Base-by-base conservation (phyloP, 139 green algal genomes). In the Parachlorella kessleri region DNA sequence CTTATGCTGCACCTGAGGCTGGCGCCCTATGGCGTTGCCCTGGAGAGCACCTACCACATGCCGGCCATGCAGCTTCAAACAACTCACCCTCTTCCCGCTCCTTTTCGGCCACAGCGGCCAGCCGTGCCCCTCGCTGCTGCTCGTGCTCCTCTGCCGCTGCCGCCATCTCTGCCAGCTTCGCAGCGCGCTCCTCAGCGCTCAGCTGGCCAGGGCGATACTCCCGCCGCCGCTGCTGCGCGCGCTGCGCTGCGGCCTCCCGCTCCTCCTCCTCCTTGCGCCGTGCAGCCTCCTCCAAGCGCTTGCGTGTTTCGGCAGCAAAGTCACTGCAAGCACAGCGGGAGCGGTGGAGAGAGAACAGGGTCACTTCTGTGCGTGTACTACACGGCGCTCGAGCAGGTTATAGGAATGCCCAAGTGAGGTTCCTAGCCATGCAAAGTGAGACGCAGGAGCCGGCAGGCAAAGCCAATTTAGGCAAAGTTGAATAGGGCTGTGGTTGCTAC, bases 101-200 rank as follows among this genome's bases (percentile, higher is more conserved):
- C 66, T 77, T 66, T 36, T 67, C 59, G 0, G 67, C 42, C 35
- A 74, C 41, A 1, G 39, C 70, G 24, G 37, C 70, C 37, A 96
- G 75, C 14, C 91, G 85, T 59, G 79, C 36, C 78, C 38, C 33
- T 14, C 94, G 86, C 48, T 86, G 66, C 73, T 84, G 68, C 26
- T 98, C 91, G 73, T 97, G 91, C 75, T 88, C 76, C 30, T 86
- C 67, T 2, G 95, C 95, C 72, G 97, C 91, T 55, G 76, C 81
- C 78, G 84, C 84, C 95, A 98, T 98, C 85, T 97, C 93, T 24
- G 91, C 91, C 63, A 98, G 86, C 59, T 85, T 79, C 55, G 48
- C 36, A 24, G 79, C 77, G 78, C 79, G 87, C 86, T 98, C 93
- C 82, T 96, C 92, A 73, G 41, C 94, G 18, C 75, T 89, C 26